Base-by-base conservation (phyloP, 768 basidiomycete species). In the Suillus subalutaceus region DNA sequence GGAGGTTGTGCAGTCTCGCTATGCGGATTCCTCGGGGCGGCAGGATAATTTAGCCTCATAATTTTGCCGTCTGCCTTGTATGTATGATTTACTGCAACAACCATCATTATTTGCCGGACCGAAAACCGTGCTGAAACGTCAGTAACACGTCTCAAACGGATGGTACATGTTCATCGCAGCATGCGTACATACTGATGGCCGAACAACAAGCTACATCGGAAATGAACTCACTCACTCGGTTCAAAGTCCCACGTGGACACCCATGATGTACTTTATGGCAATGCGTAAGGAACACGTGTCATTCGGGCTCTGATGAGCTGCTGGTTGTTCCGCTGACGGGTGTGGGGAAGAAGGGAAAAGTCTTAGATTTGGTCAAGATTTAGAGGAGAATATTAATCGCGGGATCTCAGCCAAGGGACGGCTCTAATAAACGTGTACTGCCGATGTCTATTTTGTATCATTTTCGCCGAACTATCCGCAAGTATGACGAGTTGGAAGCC, bases 61-160 rank as follows among this genome's bases (percentile, higher is more conserved):
- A 55, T 68, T 67, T 66, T 69, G 57, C 69, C 66, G 53, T 68
- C 68, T 75, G 70, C 75, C 70, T 75, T 77, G 75, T 75, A 73
- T 77, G 75, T 75, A 73, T 64, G 63, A 67, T 63, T 30, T 67
- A 30, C 38, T 56, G 37, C 40, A 63, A n/a, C 62, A 65, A 66
- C 43, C 64, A 66, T 65, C 59, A 60, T 63, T 66, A 38, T 60
- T 23, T 35, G 3, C 32, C 73, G 75, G 75, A 40, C 73, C 68
- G 66, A 55, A 7, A 23, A 56, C 67, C 56, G 67, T 57, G 12
- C 18, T 37, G 55, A 56, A 35, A 76, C 74, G 75, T 43, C 59
- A 56, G 35, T 56, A 35, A 35, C 20, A 56, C 32, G 32, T 56
- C 55, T 56, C 55, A 55, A 55, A 55, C 5, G 30, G 32, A 55